Evolutionary conservation across 2,329 filamentous ascomycete genomes (phyloP).

Genomic region (Penicillium griseofulvum): DNA sequence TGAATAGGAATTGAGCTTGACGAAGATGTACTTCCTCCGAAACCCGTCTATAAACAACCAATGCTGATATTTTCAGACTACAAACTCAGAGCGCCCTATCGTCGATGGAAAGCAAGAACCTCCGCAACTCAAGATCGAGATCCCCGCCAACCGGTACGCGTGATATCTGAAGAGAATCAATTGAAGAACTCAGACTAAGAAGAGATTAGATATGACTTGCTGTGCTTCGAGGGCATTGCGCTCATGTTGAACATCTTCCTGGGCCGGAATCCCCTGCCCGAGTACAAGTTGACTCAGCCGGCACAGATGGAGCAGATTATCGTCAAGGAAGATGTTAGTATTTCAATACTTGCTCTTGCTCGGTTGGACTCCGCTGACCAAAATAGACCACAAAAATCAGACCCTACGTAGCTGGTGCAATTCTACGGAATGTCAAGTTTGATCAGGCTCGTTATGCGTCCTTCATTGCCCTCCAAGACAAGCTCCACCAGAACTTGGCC

Average conservation of each 20-base stretch:
- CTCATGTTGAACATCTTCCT: slow-evolving; percentile 96
- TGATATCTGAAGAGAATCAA: neutral
- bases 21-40: slow-evolving; percentile 63
- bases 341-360: neutral
- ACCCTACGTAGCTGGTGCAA: slow-evolving; percentile 83
- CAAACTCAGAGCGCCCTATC: slow-evolving; percentile 68
- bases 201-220: slow-evolving; percentile 68
- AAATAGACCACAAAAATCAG: slow-evolving; percentile 69
- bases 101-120: slow-evolving; percentile 79
- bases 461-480: slow-evolving; percentile 97
- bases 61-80: slow-evolving; percentile 52
- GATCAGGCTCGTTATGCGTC: slow-evolving; percentile 88
- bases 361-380: slow-evolving; percentile 4
- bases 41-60: slow-evolving; percentile 19
- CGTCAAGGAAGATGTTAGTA: slow-evolving; percentile 63
- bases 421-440: slow-evolving; percentile 88
- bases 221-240: slow-evolving; percentile 95
- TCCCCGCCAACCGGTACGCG: slow-evolving; percentile 84
- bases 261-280: slow-evolving; percentile 70
- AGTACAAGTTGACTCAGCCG: slow-evolving; percentile 73
- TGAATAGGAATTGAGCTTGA: slow-evolving; percentile 78
- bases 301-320: slow-evolving; percentile 75
- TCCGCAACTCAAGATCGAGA: slow-evolving; percentile 95
- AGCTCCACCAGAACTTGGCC: slow-evolving; percentile 93
- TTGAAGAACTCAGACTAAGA: slow-evolving; percentile 21